phyloP scores from a whole-genome alignment of 1,139 yeast species.

The Debaryomycetaceae sp. region DNA sequence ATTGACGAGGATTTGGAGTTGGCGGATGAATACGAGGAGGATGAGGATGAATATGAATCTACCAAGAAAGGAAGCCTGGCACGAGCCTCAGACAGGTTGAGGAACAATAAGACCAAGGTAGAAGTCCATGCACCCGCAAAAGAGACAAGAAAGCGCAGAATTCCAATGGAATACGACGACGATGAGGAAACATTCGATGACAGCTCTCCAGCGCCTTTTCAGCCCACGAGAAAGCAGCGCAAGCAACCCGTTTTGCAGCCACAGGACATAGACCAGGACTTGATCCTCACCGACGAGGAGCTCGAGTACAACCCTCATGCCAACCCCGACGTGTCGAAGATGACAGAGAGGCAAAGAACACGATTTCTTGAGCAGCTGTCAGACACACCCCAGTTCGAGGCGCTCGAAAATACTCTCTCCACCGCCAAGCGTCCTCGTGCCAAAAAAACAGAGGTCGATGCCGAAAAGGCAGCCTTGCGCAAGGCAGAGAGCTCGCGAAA shows the following conservation, averaged over 20 bases:
- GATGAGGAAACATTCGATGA: slow-evolving; percentile 15
- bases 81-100: not conserved
- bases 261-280: slow-evolving; percentile 35
- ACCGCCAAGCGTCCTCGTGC: slow-evolving; percentile 23
- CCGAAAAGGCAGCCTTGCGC: slow-evolving; percentile 73
- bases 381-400: slow-evolving; percentile 19
- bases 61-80: not conserved
- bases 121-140: slow-evolving; percentile 9
- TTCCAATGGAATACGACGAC: slow-evolving; percentile 32
- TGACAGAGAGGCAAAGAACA: slow-evolving; percentile 63
- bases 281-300: slow-evolving; percentile 43
- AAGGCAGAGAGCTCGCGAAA: slow-evolving; percentile 88
- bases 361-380: slow-evolving; percentile 34
- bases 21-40: slow-evolving; percentile 30
- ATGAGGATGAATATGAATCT: slow-evolving; percentile 7
- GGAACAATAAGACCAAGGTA: not conserved
- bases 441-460: slow-evolving; percentile 60
- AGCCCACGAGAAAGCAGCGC: slow-evolving; percentile 2
- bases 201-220: not conserved
- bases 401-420: slow-evolving; percentile 21
- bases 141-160: slow-evolving; percentile 28
- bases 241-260: slow-evolving; percentile 13
- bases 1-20: slow-evolving; percentile 40
- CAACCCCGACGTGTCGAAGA: slow-evolving; percentile 47
- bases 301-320: slow-evolving; percentile 39